Base-by-base conservation (phyloP, 2,329 filamentous ascomycete genomes). In the Pseudogymnoascus sp. region DNA sequence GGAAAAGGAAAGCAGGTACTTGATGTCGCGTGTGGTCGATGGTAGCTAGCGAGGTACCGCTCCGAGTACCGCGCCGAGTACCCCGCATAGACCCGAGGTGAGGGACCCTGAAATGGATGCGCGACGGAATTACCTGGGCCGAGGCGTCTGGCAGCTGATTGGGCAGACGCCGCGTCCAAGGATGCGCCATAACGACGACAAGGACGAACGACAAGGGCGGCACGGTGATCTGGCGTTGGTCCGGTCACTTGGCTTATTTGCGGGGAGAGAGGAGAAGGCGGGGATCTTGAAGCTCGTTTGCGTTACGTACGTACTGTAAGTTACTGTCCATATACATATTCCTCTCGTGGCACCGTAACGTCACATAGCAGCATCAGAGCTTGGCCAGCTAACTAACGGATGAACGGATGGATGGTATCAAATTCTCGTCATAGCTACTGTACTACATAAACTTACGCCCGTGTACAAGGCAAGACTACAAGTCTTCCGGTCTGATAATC, bases 51-150 rank as follows among this genome's bases (percentile, higher is more conserved):
- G 26, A 52, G 45, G 45, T 52, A 52, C 45, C 26, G 45, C 45
- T 15, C 45, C 45, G 45, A 52, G 26, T 52, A 52, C 45, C 45
- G 45, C 41, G 26, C 45, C 45, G 45, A 52, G 45, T 52, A 52
- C 45, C 45, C 45, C 45, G 45, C 45, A 52, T 52, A 52, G 26
- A 7, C 45, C 45, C 45, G 45, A 52, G 45, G 45, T 30, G 45
- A 52, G 26, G 45, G 45, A 52, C 45, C 45, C 45, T 52, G 45
- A 30, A 52, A 28, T 15, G n/a, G 9, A 4, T 28, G 21, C 41
- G n/a, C 23, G 15, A 18, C 26, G 45, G 45, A 52, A 10, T 15
- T 12, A 52, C n/a, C 15, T 18, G 23, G 45, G 26, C 45, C 45
- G 45, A 52, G n/a, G 23, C 5, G 45, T 30, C 4, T 18, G 21